Evolutionary conservation across 331 rosid species (phyloP), one percentile per base, ranked within the genome.

Genomic region (Quercus tomentella): DNA sequence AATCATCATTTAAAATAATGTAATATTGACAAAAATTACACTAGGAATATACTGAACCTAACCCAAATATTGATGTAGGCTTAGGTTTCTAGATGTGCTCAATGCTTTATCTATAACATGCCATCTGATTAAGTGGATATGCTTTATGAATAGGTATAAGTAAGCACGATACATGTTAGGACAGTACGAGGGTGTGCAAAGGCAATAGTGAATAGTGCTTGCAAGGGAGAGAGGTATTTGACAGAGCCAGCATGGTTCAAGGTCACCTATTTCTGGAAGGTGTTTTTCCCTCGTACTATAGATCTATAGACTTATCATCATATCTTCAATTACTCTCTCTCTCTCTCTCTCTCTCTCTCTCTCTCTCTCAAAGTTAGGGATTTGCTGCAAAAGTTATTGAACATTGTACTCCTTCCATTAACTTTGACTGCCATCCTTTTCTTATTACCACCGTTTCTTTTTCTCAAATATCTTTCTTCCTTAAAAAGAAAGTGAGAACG

Each of bases 211-310:
- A 72, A 73, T 1, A 56, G 84, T 12, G 86, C 72, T 1, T 79
- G 83, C n/a, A 62, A 82, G 22, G 86, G 88, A 1, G 73, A 84
- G 6, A 62, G 84, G 68, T 79, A 70, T 77, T 68, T 81, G 81
- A 84, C 81, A 2, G 74, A 81, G 74, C 90, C 90, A 20, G 49
- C 83, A 4, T 87, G 90, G 90, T 84, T 20, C 51, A 84, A 63
- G 70, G 62, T 31, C n/a, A n/a, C 83, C 2, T 84, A 87, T 58
- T 30, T 41, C 12, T 76, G 83, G 84, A 84, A 43, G 54, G 84
- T 61, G 68, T 71, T 84, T 8, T 87, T 55, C 73, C 86, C 41
- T 35, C 41, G 41, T 35, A 35, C 41, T 35, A 35, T 35, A 35
- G 41, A 35, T 35, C 7, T 6, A 35, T 35, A 35, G 41, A 35